Base-by-base conservation (phyloP, 2,329 filamentous ascomycete species). In the Cladosporium sphaerospermum region DNA sequence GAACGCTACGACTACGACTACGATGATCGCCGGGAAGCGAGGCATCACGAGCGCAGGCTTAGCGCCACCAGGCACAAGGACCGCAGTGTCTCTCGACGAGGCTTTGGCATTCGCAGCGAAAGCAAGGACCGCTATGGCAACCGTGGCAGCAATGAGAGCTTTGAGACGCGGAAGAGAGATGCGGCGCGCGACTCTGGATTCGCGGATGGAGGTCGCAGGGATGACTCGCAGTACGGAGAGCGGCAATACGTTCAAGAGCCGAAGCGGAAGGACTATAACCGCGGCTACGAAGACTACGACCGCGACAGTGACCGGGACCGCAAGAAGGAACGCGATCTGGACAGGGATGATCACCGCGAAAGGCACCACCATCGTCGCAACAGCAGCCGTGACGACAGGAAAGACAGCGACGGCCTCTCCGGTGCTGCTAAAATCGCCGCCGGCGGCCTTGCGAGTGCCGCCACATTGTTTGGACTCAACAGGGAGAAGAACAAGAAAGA, bases 41-140 rank as follows among this genome's bases (percentile, higher is more conserved):
- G 68, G 45, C 67, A 61, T 16, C 51, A 69, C 40, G 63, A 65
- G 32, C 60, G 66, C 8, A 56, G 63, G 61, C 64, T 60, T 60
- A 70, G 60, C 69, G 71, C 46, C 62, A 73, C 61, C 31, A 61
- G 49, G 59, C 23, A 71, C 65, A 53, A 67, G 40, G 75, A 78
- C 56, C 64, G 64, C 32, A 72, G 75, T 33, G 70, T 78, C 3
- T 69, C 71, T 28, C 62, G 68, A 4, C 69, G 75, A 52, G 75
- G 75, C 6, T 78, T 78, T 54, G 75, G 75, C 69, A 75, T 18
- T 67, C 62, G 9, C 69, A 65, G 19, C 73, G 66, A 53, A 69
- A 74, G 18, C 64, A 62, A 3, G 67, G 63, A 64, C 47, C 62
- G 61, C 10, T 62, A 63, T 53, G 61, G 56, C 18, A 23, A 46